Evolutionary conservation across 2,329 filamentous ascomycete species (phyloP).

Genomic region (Geosmithia morbida): DNA sequence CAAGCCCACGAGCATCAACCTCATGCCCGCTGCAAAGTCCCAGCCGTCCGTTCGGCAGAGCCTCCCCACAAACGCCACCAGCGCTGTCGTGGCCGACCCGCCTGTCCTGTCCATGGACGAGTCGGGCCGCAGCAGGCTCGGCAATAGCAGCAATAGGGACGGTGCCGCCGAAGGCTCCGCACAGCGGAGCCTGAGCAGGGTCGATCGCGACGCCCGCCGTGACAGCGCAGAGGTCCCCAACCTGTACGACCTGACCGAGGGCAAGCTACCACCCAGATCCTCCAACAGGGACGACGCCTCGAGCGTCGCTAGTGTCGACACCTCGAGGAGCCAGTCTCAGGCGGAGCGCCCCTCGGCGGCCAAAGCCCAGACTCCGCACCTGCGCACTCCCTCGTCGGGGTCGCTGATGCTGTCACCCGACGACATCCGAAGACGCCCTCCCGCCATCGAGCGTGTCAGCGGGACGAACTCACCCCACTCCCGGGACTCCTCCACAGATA

Average conservation of each 20-base stretch:
- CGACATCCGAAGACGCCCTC: slow-evolving; percentile 27
- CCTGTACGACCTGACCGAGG: slow-evolving; percentile 23
- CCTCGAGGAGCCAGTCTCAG: slow-evolving; percentile 27
- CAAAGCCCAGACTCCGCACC: slow-evolving; percentile 18
- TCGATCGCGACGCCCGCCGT: slow-evolving; percentile 22
- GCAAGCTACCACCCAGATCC: slow-evolving; percentile 16
- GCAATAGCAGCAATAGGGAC: slow-evolving; percentile 19
- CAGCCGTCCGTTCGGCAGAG: slow-evolving; percentile 21
- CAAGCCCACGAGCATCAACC: slow-evolving; percentile 33
- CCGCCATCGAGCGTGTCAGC: slow-evolving; percentile 41
- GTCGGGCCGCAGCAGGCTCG: slow-evolving; percentile 22
- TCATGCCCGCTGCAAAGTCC: slow-evolving; percentile 28
- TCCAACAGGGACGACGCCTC: slow-evolving; percentile 26
- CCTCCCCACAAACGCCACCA: slow-evolving; percentile 26
- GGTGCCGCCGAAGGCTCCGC: slow-evolving; percentile 23
- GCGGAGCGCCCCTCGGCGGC: slow-evolving; percentile 14
- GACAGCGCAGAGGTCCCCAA: slow-evolving; percentile 18
- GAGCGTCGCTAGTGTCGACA: slow-evolving; percentile 26
- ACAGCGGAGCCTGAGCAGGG: slow-evolving; percentile 27
- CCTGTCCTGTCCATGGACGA: slow-evolving; percentile 3
- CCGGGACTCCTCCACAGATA: slow-evolving; percentile 44
- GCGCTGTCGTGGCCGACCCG: slow-evolving; percentile 24
- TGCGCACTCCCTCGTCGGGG: slow-evolving; percentile 16
- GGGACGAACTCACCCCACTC: slow-evolving; percentile 32
- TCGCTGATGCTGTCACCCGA: slow-evolving; percentile 21